Evolutionary conservation across 768 basidiomycete species (phyloP).

Genomic region (Amanita subjunquillea): DNA sequence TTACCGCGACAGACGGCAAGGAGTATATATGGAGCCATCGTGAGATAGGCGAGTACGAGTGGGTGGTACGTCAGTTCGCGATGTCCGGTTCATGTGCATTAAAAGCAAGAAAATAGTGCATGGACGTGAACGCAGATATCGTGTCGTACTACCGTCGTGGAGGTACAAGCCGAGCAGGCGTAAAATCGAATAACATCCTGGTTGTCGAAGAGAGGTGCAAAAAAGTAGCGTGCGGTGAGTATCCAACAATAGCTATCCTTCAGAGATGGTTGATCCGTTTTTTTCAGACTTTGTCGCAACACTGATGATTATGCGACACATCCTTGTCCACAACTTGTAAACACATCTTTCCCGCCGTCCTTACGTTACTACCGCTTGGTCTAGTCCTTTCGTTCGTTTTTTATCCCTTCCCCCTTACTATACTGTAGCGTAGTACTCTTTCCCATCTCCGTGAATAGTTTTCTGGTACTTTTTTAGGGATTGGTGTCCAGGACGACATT

Average conservation of each 20-base stretch:
- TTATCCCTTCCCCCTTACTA: not conserved
- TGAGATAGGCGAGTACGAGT: slow-evolving; percentile 41
- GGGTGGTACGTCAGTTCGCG: slow-evolving; percentile 38
- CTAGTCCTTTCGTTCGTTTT: not conserved
- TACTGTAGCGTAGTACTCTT: slow-evolving; percentile 2
- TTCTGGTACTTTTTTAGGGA: not conserved
- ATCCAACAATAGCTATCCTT: not conserved
- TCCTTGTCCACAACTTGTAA: slow-evolving; percentile 31
- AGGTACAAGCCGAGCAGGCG: slow-evolving; percentile 30
- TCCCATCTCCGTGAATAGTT: not conserved
- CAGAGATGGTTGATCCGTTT: slow-evolving; percentile 2
- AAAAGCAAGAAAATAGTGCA: slow-evolving; percentile 31
- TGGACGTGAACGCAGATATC: slow-evolving; percentile 35
- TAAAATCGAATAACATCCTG: slow-evolving; percentile 46
- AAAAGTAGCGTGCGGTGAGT: slow-evolving; percentile 45
- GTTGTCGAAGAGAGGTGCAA: slow-evolving; percentile 53
- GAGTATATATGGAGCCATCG: slow-evolving; percentile 53
- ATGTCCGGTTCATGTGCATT: not conserved
- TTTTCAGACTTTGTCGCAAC: slow-evolving; percentile 48
- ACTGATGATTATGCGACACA: slow-evolving; percentile 55
- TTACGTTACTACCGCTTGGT: not conserved
- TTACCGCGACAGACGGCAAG: slow-evolving; percentile 47
- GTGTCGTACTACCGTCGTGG: slow-evolving; percentile 55
- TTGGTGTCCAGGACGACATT: not conserved
- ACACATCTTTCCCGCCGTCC: not conserved